Evolutionary conservation across 2,329 filamentous ascomycete genomes (phyloP), one percentile per base, ranked within the genome.

Genomic region (Myriangium duriaei): DNA sequence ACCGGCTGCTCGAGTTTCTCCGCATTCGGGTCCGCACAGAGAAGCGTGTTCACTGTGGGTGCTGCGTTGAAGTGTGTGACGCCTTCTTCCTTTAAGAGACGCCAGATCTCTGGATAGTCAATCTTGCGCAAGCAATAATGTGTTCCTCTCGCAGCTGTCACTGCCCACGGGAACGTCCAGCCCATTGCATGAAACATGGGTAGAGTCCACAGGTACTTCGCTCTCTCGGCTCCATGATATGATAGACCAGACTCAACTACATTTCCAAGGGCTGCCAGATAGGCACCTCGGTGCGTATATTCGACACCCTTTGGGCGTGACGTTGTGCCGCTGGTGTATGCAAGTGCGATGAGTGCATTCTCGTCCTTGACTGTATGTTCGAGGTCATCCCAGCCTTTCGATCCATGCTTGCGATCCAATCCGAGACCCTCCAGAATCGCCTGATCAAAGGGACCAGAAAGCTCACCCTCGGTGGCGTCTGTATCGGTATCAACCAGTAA

Each of bases 1-100:
- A 96, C 86, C 0, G 77, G 73, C 1, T 74, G 62, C 0, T 49
- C 15, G 1, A 98, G 67, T 33, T 61, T 71, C 47, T 71, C 72
- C 2, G 91, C 88, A 56, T 86, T 79, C 29, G 78, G 70, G 3
- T 82, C 72, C 10, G 80, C 80, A 54, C 91, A 94, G 2, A 98
- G 73, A 1, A 96, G 64, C 0, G 88, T 98, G 57, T 96, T 96
- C 37, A 98, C 91, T 0, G 91, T 98, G 0, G 91, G 91, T 0
- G 88, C 91, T 1, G 88, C 88, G 53, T 88, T 93, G 64, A 92
- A 96, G 59, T 98, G 91, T 1, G 86, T 96, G 46, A 98, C 81
- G 5, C 74, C 68, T 59, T 96, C 83, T 37, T 85, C 73, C 52
- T 86, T 92, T 21, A 98, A 64, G 3, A 98, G 63, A 34, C 73